Conservation (phyloP, 2,329 filamentous ascomycete genomes). For the Pseudogymnoascus sp. region DNA sequence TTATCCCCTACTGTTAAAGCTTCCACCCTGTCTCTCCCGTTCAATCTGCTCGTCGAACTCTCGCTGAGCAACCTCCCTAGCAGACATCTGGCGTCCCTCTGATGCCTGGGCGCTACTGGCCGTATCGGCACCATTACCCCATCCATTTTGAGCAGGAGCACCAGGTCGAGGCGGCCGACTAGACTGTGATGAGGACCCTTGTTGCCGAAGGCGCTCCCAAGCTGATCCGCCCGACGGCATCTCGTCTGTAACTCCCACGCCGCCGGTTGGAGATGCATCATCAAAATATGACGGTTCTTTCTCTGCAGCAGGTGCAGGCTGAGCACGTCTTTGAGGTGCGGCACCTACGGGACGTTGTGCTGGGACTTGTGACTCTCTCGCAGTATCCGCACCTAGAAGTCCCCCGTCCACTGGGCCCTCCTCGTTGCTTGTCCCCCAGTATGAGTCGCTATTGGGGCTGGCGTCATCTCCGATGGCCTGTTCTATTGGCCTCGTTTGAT, state of each 20-base stretch:
- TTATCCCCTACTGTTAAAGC: conserved; percentile 22
- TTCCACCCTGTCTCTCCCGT: conserved; percentile 25
- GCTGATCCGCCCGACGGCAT: conserved; percentile 21
- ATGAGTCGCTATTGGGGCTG: conserved; percentile 24
- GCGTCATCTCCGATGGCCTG: conserved; percentile 20
- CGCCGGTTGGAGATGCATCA: conserved; percentile 26
- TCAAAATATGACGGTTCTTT: conserved; percentile 17
- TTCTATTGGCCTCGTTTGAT: neutral
- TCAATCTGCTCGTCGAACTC: conserved; percentile 31
- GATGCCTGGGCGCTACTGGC: neutral
- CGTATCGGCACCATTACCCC: neutral
- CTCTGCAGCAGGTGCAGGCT: neutral
- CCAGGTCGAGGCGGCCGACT: neutral
- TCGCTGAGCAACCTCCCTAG: conserved; percentile 21
- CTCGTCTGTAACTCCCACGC: conserved; percentile 17
- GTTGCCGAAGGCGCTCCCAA: conserved; percentile 28
- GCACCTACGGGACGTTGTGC: neutral
- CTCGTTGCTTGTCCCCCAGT: conserved; percentile 12
- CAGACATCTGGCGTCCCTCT: neutral
- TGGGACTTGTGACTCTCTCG: neutral
- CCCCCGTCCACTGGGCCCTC: neutral
- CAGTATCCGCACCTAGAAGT: neutral
- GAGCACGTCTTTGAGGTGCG: neutral
- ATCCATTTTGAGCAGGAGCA: neutral
- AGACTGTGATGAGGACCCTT: neutral